Base-by-base conservation (phyloP, 2,329 filamentous ascomycete species). In the Macroventuria anomochaeta region DNA sequence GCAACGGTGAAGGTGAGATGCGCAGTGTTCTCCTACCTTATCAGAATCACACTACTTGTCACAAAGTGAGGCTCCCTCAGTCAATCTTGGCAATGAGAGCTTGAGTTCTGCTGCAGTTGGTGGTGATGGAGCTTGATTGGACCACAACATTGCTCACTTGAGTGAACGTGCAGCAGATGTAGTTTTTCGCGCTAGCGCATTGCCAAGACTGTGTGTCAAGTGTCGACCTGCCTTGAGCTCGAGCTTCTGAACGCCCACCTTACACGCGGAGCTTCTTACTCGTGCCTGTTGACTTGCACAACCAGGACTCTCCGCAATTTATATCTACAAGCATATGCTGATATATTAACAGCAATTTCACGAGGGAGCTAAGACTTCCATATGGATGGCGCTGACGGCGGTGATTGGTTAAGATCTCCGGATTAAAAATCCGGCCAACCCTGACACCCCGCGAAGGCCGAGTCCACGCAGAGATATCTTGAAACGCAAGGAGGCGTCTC, bases 171-270 rank as follows among this genome's bases (percentile, higher is more conserved):
- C 47, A 38, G 39, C 36, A 34, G 47, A 47, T 62, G 59, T 51
- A 64, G 53, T 59, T 65, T 64, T 67, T 61, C 47, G 55, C 62
- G 61, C 57, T 62, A 64, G 59, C 39, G 64, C 11, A 57, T 57
- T 63, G 62, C 61, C 31, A 32, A 40, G 38, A 21, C n/a, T 18
- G n/a, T 26, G 37, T 26, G n/a, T 7, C 23, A 25, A 21, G 37
- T 21, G 25, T 41, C 15, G 8, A 17, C 15, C 23, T 40, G 38
- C 38, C 38, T 29, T 11, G 8, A 20, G 36, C 37, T 48, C 29
- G 37, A 48, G 46, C 46, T 44, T 25, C 29, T 17, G 21, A 25
- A 37, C 26, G 47, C 32, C 50, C 15, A 42, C 15, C 20, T 53
- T 31, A 20, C 32, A 42, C 18, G 11, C 1, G 2, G 23, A 6